Evolutionary conservation across 441 rosid species (phyloP).

Genomic region (Croton setiger): DNA sequence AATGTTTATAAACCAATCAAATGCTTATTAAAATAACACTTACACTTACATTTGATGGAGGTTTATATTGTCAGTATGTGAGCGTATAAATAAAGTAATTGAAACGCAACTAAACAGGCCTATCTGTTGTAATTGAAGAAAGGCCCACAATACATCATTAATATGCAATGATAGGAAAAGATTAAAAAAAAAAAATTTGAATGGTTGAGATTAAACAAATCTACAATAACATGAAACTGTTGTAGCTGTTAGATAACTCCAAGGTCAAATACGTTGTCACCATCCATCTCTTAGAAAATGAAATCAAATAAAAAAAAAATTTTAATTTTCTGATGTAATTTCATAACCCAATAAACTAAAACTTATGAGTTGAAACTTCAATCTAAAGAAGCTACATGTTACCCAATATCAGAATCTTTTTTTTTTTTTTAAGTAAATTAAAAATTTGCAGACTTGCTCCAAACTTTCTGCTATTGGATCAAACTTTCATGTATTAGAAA

Average conservation of each 20-base stretch:
- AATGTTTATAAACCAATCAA: no score
- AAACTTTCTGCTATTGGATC: slow-evolving; percentile 11
- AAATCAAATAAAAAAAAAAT: not conserved
- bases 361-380: not conserved
- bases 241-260: slow-evolving; percentile 32
- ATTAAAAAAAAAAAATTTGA: not conserved
- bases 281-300: slow-evolving; percentile 24
- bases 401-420: not conserved
- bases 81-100: not conserved
- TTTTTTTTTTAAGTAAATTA: not conserved
- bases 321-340: not conserved
- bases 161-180: not conserved
- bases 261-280: slow-evolving; percentile 41
- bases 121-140: not conserved
- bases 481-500: slow-evolving; percentile 7
- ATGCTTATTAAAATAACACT: no score
- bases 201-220: slow-evolving; percentile 12
- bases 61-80: no score
- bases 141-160: slow-evolving; percentile 14
- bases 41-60: no score
- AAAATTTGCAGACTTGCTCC: not conserved
- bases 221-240: not conserved
- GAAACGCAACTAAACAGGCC: no score
- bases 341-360: slow-evolving; percentile 5
- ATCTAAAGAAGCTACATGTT: slow-evolving; percentile 11